These are phyloP conservation scores for Kluyveromyces dobzhanskii DNA, from an alignment of 805 yeast species.

Conservation along the genomic window DNA sequence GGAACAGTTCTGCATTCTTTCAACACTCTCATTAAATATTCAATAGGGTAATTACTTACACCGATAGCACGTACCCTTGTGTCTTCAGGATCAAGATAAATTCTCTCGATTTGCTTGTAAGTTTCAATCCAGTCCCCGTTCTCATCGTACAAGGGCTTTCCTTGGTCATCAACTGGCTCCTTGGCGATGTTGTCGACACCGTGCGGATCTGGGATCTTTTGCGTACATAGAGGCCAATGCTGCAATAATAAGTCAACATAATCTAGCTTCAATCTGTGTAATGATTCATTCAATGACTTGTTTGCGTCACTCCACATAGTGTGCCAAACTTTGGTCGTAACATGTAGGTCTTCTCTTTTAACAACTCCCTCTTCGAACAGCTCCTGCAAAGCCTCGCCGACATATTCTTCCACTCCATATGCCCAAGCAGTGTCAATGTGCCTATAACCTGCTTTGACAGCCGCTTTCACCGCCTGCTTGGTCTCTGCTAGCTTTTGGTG, in stretches of 20 bases:
- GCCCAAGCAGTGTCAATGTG: constrained; percentile 71
- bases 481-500: constrained; percentile 38
- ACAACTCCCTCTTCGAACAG: constrained; percentile 38
- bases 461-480: constrained; percentile 46
- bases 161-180: constrained; percentile 29
- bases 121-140: constrained; percentile 40
- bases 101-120: constrained; percentile 42
- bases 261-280: constrained; percentile 54
- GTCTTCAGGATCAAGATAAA: constrained; percentile 30
- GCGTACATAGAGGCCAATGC: constrained; percentile 66
- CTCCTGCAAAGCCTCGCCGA: constrained; percentile 51
- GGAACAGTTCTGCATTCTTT: constrained; percentile 42
- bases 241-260: constrained; percentile 70
- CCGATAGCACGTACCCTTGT: constrained; percentile 45
- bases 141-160: constrained; percentile 27
- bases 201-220: constrained; percentile 17
- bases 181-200: constrained; percentile 17
- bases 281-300: constrained; percentile 47
- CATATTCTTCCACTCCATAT: constrained; percentile 59
- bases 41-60: constrained; percentile 44
- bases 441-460: constrained; percentile 56
- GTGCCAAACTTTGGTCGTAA: constrained; percentile 69
- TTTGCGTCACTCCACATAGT: constrained; percentile 43
- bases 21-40: constrained; percentile 33
- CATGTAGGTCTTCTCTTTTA: constrained; percentile 51